Evolutionary conservation across 768 basidiomycete genomes (phyloP), one percentile per base, ranked within the genome.

Genomic region (Lentinus brumalis): DNA sequence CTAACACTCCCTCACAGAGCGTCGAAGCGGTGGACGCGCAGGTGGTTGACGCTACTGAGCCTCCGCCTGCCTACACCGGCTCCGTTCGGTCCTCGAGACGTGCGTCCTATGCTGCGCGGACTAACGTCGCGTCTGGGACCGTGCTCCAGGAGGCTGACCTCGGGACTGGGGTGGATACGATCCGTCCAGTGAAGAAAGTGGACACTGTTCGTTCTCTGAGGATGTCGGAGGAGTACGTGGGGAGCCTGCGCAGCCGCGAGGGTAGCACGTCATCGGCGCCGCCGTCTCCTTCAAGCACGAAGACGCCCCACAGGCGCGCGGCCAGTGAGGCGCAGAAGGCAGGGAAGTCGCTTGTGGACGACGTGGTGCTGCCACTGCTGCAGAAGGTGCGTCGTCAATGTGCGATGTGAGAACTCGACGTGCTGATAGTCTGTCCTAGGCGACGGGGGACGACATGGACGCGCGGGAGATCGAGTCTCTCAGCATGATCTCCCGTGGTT

Each of bases 131-230:
- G 58, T 86, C 83, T 14, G 94, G 94, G 11, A 94, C 92, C 0
- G 78, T 94, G 8, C 76, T 95, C 67, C 83, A 83, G 45, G 87
- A 88, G 67, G 92, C 87, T 11, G 94, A 96, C 73, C 70, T 96
- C n/a, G 94, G 93, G 16, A 90, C 81, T 54, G 94, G 94, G 41
- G 80, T 91, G 47, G 92, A 92, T 68, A 98, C 96, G 1, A 93
- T 98, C 68, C 83, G 94, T 54, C 95, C 96, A 0, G 87, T 96
- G 62, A 96, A 96, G 82, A 93, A 92, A 69, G 87, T 96, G 32
- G 94, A 97, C 71, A 82, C 88, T 5, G 79, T 81, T 11, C 86
- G 88, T 4, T 94, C 93, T 5, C 75, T 94, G 14, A 79, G 87
- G 62, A 73, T 91, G 18, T 94, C 93, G 0, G 82, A 86, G 10